Conservation (phyloP, 2,329 filamentous ascomycete genomes). For the Arthrobotrys iridis region DNA sequence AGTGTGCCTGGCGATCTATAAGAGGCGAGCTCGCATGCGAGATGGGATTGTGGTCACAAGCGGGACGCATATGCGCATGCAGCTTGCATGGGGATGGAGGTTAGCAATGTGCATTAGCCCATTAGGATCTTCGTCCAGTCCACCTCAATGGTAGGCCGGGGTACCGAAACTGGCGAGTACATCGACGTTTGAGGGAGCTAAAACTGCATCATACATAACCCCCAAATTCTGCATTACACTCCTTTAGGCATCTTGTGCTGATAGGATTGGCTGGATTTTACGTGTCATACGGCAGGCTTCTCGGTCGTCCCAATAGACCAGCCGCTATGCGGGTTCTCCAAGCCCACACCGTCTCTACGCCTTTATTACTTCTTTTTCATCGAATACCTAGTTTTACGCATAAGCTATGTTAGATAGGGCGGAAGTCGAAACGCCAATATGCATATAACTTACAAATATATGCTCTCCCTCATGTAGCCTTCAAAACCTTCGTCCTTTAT, state of each 20-base stretch:
- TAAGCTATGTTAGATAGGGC: not conserved
- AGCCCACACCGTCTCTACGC: not conserved
- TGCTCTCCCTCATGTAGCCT: conserved; percentile 64
- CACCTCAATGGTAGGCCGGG: not conserved
- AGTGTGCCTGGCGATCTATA: conserved; percentile 37
- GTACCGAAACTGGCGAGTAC: not conserved
- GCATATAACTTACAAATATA: conserved; percentile 64
- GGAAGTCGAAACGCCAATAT: not conserved
- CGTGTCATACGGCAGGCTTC: not conserved
- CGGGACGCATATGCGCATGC: not conserved
- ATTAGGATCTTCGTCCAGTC: not conserved
- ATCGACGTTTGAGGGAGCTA: not conserved
- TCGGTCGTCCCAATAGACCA: not conserved
- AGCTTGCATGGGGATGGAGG: not conserved
- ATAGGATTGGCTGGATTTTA: not conserved
- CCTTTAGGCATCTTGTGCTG: not conserved
- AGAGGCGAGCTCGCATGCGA: conserved; percentile 2
- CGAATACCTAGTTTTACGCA: conserved; percentile 30
- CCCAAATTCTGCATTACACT: not conserved
- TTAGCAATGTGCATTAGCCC: not conserved
- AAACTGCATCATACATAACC: not conserved
- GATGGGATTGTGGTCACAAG: not conserved
- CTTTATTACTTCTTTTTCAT: conserved; percentile 50
- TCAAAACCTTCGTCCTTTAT: conserved; percentile 65
- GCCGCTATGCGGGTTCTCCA: not conserved